Evolutionary conservation across 129 eudicot species (phyloP).

Genomic region (Sambucus nigra): DNA sequence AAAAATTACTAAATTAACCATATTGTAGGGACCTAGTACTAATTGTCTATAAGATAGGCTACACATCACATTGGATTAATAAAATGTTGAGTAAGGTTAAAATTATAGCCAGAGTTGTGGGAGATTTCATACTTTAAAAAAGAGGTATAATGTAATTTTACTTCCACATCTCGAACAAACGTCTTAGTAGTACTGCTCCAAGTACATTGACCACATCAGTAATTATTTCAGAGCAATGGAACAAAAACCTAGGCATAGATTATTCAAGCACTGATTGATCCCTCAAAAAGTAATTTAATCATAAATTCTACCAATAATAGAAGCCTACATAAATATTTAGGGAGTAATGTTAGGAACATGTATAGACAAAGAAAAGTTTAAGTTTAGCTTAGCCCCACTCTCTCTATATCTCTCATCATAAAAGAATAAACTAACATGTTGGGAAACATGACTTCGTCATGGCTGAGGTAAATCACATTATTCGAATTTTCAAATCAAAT

Average conservation of each 20-base stretch:
- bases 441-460: constrained; percentile 3
- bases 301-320: constrained; percentile 1
- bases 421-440: background rate
- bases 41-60: too few relatives aligned
- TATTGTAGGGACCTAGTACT: too few relatives aligned
- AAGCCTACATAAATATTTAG: background rate
- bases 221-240: constrained; percentile 1
- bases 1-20: too few relatives aligned
- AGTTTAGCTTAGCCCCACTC: background rate
- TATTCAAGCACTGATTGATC: constrained; percentile 14
- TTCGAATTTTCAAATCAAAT: constrained; percentile 10
- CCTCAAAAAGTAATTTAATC: constrained; percentile 5
- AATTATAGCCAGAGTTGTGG: too few relatives aligned
- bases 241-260: background rate
- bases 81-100: too few relatives aligned
- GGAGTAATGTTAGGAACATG: constrained; percentile 12
- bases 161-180: constrained; percentile 6
- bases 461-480: constrained; percentile 4
- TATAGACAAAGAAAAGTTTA: constrained; percentile 1
- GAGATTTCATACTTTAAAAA: too few relatives aligned
- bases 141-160: too few relatives aligned
- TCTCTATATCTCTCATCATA: background rate
- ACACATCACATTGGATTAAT: too few relatives aligned
- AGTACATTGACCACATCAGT: constrained; percentile 9
- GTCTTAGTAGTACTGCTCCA: constrained; percentile 9